Conservation (phyloP, 331 rosid genomes). For the Rosa hybrid region DNA sequence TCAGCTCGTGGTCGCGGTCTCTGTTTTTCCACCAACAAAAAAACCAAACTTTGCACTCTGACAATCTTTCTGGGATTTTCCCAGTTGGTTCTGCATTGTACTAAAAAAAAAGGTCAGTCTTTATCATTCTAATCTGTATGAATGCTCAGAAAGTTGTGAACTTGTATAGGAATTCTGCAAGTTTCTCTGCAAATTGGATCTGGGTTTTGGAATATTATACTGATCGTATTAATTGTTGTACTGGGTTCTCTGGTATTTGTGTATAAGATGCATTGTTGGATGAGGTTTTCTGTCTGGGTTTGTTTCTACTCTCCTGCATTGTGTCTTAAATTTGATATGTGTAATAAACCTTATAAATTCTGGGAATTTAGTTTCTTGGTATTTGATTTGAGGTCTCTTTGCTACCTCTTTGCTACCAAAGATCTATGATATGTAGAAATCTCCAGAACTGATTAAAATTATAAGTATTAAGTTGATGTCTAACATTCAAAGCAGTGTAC, state of each 20-base stretch:
- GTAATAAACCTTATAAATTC: too few relatives aligned
- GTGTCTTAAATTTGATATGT: not conserved
- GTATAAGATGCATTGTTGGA: not conserved
- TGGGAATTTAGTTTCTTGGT: not conserved
- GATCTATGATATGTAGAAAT: not conserved
- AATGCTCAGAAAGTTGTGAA: not conserved
- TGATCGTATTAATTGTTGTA: not conserved
- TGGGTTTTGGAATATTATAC: not conserved
- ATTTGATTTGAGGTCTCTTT: not conserved
- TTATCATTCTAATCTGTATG: too few relatives aligned
- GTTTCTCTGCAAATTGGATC: not conserved
- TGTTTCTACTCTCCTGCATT: not conserved
- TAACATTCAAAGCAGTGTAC: not conserved
- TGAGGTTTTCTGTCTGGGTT: not conserved
- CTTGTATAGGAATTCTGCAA: not conserved
- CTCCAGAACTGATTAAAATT: not conserved
- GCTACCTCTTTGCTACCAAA: not conserved
- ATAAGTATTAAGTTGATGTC: not conserved
- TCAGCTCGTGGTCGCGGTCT: constrained; percentile 1
- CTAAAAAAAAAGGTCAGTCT: not conserved
- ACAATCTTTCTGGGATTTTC: not conserved
- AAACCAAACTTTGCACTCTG: not conserved
- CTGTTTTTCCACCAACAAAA: not conserved
- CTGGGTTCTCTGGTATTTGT: not conserved
- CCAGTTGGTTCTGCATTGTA: constrained; percentile 2